Base-by-base conservation (phyloP, 208 protist species). In the Lotmaria passim region DNA sequence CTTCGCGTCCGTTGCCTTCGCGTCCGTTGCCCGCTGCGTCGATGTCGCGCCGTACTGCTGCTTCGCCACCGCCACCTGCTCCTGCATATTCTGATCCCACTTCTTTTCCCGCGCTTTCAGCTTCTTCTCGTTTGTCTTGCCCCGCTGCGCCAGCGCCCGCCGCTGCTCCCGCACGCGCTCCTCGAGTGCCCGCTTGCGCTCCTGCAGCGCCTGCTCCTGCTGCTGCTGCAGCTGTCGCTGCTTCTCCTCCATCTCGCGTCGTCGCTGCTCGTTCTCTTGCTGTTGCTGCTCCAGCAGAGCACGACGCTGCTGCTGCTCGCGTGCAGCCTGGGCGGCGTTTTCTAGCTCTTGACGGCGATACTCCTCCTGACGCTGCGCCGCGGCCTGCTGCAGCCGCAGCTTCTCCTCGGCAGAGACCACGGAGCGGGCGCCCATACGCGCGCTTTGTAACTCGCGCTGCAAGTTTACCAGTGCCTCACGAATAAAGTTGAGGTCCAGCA, bases 401-500 rank as follows among this genome's bases (percentile, higher is more conserved):
- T 78, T 70, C 76, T 88, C 84, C 48, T 85, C 81, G 7, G 62
- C 76, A 1, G 83, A 73, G 5, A 81, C 68, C 30, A 87, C 79
- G 0, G 86, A 86, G 24, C 71, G 62, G 33, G 74, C 72, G 24
- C 82, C 64, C 34, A 87, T 58, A 17, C 78, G 73, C 7, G 89
- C 88, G 28, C 34, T 81, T 34, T 86, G 72, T 56, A 96, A 77
- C 61, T 82, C 85, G 23, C 61, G 53, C 75, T 89, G 88, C 21
- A 97, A 75, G 43, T 56, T 77, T 0, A 75, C 69, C 8, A 97
- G 81, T 7, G 84, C 80, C 21, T 90, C 89, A 41, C 87, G 87
- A 36, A 95, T 93, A 59, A 89, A 95, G 31, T 81, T 85, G 12
- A 90, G 72, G 28, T 86, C 62, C 8, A 97, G 69, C 39, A 97